Evolutionary conservation across 257 asterid genomes (phyloP), one percentile per base, ranked within the genome.

Genomic region (Nicotiana knightiana): DNA sequence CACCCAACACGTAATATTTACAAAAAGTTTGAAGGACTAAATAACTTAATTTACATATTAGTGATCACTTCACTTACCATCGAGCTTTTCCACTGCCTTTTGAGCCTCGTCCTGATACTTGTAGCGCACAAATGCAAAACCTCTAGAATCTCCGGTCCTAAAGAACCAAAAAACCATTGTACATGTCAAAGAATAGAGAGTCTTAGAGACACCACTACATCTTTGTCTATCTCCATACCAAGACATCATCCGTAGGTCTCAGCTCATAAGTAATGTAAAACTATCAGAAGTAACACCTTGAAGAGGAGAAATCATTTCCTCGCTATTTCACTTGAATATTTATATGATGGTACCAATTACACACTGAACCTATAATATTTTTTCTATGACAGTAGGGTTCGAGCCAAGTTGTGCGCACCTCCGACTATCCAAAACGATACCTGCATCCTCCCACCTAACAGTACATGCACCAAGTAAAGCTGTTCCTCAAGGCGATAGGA

Each of bases 111-210:
- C 99, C 86, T 92, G 97, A 85, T 96, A 94, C 87, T 96, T 96
- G 78, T 96, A 96, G 43, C 99, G 87, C 80, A 96, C 98, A 86
- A 96, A 96, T 4, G 98, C 99, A 88, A 94, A 96, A 21, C 98
- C 99, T 88, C 97, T 88, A 3, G 99, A 96, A 88, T 96, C 98
- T n/a, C 99, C 99, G 79, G 97, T 96, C 93, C 99, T 96, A 28
- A 75, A 75, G 63, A 43, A 75, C 63, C 13, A 75, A 75, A 26
- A 26, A 48, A 46, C 6, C 61, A 71, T 71, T 3, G 61, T 21
- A 46, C 5, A 5, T 7, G 37, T 70, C 78, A 43, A 21, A 21
- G 61, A 71, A 33, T 71, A 71, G 21, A 21, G 24, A 21, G 24
- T 21, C 24, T 21, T 21, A 21, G 24, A 17, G 59, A 24, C 2